Evolutionary conservation across 768 basidiomycete genomes (phyloP).

Genomic region (Albatrellus ellisii): DNA sequence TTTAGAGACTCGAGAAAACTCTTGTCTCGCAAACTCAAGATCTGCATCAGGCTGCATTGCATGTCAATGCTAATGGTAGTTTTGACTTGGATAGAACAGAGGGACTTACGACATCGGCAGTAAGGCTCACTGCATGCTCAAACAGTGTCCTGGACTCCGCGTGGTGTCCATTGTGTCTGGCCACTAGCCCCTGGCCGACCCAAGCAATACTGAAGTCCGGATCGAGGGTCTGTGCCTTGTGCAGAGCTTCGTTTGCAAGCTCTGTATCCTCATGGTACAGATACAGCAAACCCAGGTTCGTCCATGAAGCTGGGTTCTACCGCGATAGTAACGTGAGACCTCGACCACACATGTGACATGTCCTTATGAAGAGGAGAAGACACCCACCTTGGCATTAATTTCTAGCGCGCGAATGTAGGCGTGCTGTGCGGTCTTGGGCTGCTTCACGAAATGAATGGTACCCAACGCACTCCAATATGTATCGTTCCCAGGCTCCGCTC

Average conservation of each 20-base stretch:
- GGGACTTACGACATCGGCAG: slow-evolving; percentile 39
- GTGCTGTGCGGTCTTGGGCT: slow-evolving; percentile 75
- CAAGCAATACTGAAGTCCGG: slow-evolving; percentile 83
- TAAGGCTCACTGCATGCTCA: slow-evolving; percentile 56
- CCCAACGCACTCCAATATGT: slow-evolving; percentile 79
- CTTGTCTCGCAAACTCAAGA: slow-evolving; percentile 53
- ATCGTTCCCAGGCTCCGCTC: slow-evolving; percentile 57
- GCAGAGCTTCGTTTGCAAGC: slow-evolving; percentile 75
- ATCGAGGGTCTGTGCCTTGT: slow-evolving; percentile 82
- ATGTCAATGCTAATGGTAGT: slow-evolving; percentile 3
- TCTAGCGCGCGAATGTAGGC: slow-evolving; percentile 86
- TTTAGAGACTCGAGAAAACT: slow-evolving; percentile 31
- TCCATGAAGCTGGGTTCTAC: slow-evolving; percentile 76
- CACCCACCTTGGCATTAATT: slow-evolving; percentile 62
- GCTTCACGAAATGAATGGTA: slow-evolving; percentile 48
- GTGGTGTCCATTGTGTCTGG: slow-evolving; percentile 41
- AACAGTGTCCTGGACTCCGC: slow-evolving; percentile 55
- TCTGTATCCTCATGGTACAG: slow-evolving; percentile 66
- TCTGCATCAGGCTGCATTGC: slow-evolving; percentile 61
- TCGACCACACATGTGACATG: no score
- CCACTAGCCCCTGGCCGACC: slow-evolving; percentile 79
- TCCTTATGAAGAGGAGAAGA: slow-evolving; percentile 1
- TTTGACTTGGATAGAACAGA: slow-evolving; percentile 5
- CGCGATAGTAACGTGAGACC: slow-evolving; percentile 3
- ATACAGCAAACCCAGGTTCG: slow-evolving; percentile 81